Base-by-base conservation (phyloP, 1,284 basidiomycete species). In the Papiliotrema laurentii region DNA sequence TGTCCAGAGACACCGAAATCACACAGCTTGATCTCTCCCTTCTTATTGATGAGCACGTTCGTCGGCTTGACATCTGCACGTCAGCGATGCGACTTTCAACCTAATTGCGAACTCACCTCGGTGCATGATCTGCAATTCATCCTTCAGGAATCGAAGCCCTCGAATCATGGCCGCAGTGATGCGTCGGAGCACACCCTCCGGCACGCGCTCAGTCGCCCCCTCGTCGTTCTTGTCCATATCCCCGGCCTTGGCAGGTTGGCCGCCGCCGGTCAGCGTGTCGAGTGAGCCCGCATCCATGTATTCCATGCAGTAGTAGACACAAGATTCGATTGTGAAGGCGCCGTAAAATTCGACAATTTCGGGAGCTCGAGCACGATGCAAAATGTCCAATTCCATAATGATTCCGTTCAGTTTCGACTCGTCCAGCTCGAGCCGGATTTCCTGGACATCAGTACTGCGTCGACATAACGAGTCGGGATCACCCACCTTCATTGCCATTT, bases 221-320 rank as follows among this genome's bases (percentile, higher is more conserved):
- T 50, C 55, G n/a, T 53, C 51, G 6, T 55, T 55, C 3, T 51
- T 52, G 19, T 58, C 56, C n/a, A 6, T 49, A 47, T 24, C 54
- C 45, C 38, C 58, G 53, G 24, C 43, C 49, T 64, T 61, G 4
- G 61, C 56, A 1, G 61, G 49, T 4, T 75, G 66, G 25, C 74
- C 74, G 53, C 72, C 71, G 5, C 78, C 79, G 33, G 82, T 83
- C 0, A 97, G 80, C 56, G 89, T 91, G 71, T 97, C 94, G 42
- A 98, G 79, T 49, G 85, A 88, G 16, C 93, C 91, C 2, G 89
- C 91, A 66, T 98, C 92, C 94, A 98, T 97, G 75, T 86, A 91
- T 77, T 98, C 94, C 92, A 98, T 97, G 76, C 94, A 97, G 74
- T 97, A 97, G 75, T 97, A 97, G 31, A 98, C 94, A 73, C 89